These are phyloP conservation scores for Colletotrichum costaricense DNA, from an alignment of 2,329 filamentous ascomycete species.

Conservation along the genomic window DNA sequence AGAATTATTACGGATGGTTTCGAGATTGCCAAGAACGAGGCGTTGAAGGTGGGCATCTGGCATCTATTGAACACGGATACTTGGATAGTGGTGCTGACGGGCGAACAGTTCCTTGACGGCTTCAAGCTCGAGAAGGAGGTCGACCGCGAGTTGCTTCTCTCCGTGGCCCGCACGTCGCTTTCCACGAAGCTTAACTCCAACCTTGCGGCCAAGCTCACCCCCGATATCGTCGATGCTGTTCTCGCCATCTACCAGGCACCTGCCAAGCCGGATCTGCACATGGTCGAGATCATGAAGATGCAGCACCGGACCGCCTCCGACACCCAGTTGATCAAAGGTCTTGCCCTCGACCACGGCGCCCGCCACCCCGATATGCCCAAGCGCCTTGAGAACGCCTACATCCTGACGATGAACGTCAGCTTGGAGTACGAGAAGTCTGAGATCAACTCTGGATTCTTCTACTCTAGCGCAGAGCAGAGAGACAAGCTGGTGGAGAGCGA, in stretches of 20 bases:
- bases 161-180: conserved; percentile 92
- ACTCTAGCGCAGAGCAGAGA: conserved; percentile 94
- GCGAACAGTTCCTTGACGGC: conserved; percentile 83
- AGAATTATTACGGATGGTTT: conserved; percentile 97
- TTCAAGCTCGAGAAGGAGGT: conserved; percentile 93
- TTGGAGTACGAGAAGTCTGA: conserved; percentile 99
- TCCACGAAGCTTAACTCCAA: conserved; percentile 93
- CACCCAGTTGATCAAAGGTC: conserved; percentile 92
- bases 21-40: conserved; percentile 93
- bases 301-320: conserved; percentile 97
- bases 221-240: conserved; percentile 95
- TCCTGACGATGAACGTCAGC: conserved; percentile 95
- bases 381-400: conserved; percentile 92
- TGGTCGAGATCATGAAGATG: conserved; percentile 99
- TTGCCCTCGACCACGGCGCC: conserved; percentile 94
- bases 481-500: conserved; percentile 99
- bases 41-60: conserved; percentile 75
- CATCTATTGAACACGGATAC: background rate
- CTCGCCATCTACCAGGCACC: conserved; percentile 92
- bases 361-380: conserved; percentile 99
- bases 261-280: conserved; percentile 95
- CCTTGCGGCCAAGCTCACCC: conserved; percentile 90
- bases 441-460: conserved; percentile 99
- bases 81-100: conserved; percentile 4
- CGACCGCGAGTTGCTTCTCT: conserved; percentile 93